Evolutionary conservation across 1,284 basidiomycete genomes (phyloP).

Genomic region (Phylloboletellus chloephorus): DNA sequence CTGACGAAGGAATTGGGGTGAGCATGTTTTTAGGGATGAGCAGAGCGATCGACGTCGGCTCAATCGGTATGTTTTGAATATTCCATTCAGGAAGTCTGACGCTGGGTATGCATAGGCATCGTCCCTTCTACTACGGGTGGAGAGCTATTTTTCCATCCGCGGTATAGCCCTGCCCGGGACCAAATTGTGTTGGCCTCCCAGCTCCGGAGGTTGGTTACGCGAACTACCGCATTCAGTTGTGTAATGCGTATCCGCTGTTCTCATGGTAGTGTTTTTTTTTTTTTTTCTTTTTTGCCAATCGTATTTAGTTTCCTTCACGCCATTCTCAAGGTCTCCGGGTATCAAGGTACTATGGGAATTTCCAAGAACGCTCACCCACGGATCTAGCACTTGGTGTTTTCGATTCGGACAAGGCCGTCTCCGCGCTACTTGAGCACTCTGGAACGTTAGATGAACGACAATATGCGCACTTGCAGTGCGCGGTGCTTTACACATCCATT

Average conservation of each 20-base stretch:
- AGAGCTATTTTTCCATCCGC: conserved; percentile 89
- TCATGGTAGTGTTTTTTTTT: conserved; percentile 62
- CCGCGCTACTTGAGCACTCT: conserved; percentile 60
- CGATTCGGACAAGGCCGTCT: conserved; percentile 79
- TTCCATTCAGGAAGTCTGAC: conserved; percentile 16
- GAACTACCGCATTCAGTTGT: conserved; percentile 80
- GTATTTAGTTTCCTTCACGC: too few relatives aligned
- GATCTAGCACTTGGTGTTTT: conserved; percentile 81
- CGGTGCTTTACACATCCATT: conserved; percentile 82
- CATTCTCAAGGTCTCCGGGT: conserved; percentile 71
- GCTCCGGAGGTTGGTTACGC: conserved; percentile 62
- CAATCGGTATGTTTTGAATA: conserved; percentile 54
- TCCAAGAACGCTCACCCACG: conserved; percentile 68
- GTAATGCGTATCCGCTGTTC: conserved; percentile 83
- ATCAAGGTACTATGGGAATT: conserved; percentile 74
- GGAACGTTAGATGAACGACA: conserved; percentile 69
- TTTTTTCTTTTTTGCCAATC: too few relatives aligned
- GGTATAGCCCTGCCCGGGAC: conserved; percentile 76
- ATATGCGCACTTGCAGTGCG: conserved; percentile 86
- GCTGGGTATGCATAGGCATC: conserved; percentile 40
- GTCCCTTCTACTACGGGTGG: conserved; percentile 84
- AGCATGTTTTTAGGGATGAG: conserved; percentile 86
- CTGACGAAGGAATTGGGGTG: conserved; percentile 86
- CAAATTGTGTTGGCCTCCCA: conserved; percentile 66
- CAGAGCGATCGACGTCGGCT: conserved; percentile 84